These are phyloP conservation scores for Fusarium phyllophilum DNA, from an alignment of 2,329 filamentous ascomycete species.

Conservation along the genomic window DNA sequence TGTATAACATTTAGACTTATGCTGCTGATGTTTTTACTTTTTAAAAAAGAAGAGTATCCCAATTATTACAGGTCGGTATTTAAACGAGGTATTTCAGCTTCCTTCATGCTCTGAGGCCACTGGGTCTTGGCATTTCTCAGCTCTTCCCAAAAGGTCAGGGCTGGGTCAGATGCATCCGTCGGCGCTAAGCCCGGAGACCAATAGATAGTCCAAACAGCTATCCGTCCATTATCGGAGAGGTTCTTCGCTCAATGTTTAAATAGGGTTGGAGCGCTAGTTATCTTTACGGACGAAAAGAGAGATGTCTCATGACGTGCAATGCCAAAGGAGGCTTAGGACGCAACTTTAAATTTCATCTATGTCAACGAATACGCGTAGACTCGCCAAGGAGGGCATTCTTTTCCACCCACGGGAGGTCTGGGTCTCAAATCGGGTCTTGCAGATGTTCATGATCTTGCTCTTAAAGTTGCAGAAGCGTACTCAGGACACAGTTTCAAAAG, in stretches of 20 bases:
- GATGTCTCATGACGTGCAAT: neutral
- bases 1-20: neutral
- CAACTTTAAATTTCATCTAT: neutral
- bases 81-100: neutral
- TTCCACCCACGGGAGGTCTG: too few relatives aligned
- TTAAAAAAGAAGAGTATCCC: neutral
- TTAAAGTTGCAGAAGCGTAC: too few relatives aligned
- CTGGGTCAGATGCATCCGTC: neutral
- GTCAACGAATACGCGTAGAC: neutral
- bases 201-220: neutral
- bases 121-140: neutral
- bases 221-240: neutral
- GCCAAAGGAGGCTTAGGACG: neutral
- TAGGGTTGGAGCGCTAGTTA: neutral
- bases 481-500: too few relatives aligned
- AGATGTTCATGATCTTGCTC: too few relatives aligned
- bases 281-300: neutral
- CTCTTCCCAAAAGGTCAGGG: neutral
- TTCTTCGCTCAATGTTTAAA: neutral
- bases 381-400: neutral
- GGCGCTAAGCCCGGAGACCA: neutral
- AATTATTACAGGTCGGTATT: neutral
- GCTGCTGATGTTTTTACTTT: neutral
- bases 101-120: fast-evolving
- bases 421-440: too few relatives aligned